Evolutionary conservation across 345 rosid genomes (phyloP).

Genomic region (Lepidium aucheri): DNA sequence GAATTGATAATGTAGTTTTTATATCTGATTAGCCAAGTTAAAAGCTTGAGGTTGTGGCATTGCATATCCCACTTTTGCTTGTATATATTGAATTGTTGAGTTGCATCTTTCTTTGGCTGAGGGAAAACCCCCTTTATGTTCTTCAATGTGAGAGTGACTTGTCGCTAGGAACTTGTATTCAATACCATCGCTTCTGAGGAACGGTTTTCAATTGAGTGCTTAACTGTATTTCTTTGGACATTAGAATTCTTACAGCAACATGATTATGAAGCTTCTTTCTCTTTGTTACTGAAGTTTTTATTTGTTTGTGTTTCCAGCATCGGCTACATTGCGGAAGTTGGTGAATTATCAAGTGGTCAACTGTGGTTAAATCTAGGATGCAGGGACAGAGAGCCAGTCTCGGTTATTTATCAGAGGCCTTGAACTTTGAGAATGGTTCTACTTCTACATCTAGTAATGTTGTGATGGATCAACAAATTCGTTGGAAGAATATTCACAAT

Average conservation of each 20-base stretch:
- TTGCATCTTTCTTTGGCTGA: neutral
- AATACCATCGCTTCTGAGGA: neutral
- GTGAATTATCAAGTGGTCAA: slow-evolving; percentile 17
- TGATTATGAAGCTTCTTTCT: neutral
- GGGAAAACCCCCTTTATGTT: neutral
- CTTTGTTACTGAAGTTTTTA: neutral
- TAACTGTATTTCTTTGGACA: neutral
- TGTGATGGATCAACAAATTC: slow-evolving; percentile 49
- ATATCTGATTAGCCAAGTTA: neutral
- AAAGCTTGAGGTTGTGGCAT: slow-evolving; percentile 4
- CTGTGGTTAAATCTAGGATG: slow-evolving; percentile 41
- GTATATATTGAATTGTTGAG: neutral
- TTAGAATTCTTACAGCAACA: neutral
- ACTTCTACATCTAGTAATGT: slow-evolving; percentile 60
- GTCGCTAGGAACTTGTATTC: neutral
- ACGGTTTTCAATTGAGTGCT: neutral
- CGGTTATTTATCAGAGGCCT: slow-evolving; percentile 63
- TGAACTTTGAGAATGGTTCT: slow-evolving; percentile 77
- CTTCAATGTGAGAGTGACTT: neutral
- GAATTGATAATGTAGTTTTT: neutral
- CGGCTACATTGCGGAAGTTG: slow-evolving; percentile 1
- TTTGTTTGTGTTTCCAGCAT: neutral
- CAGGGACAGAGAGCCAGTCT: slow-evolving; percentile 75
- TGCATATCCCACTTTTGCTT: neutral
- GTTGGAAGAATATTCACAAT: slow-evolving; percentile 55